Base-by-base conservation (phyloP, 352 stramenopile species). In the Phytopythium aichiense region DNA sequence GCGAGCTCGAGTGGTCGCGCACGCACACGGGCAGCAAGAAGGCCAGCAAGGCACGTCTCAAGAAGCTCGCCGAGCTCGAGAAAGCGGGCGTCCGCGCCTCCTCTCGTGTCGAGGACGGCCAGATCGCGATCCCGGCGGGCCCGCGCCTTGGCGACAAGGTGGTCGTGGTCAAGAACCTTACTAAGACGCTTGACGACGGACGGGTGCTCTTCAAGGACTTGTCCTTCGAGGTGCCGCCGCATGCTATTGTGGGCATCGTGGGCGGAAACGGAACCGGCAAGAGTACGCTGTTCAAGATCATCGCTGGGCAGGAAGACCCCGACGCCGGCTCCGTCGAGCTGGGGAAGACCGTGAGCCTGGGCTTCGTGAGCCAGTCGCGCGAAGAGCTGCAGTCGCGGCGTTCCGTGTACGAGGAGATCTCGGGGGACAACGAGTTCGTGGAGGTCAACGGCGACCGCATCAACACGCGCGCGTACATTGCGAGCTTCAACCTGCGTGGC, bases 231-330 rank as follows among this genome's bases (percentile, higher is more conserved):
- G 89, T 99, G 46, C 86, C 96, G 18, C 96, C 97, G 58, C 94
- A 98, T 33, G 90, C 98, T 58, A 94, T 98, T 56, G 97, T 99
- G 30, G 97, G 96, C 25, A 93, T 99, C 53, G 84, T 99, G n/a
- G 98, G 98, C 30, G 87, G 94, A 30, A 99, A 99, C 77, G 97
- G 97, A 52, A 96, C 91, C 50, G 97, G 97, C 33, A 99, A 99
- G 73, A 97, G 76, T 52, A 99, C 97, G 31, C 76, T 99, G 4
- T 89, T 99, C 46, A 96, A 98, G 60, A 87, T 99, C 56, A 79
- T 99, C 45, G 83, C 98, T 16, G 96, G 92, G 4, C 82, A 88
- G 42, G 95, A 99, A 69, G 72, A 73, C 31, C 74, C 81, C 22
- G 95, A 98, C 68, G 72, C 81, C 8, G 95, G 89, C 38, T 77